These are phyloP conservation scores for Fusarium buxicola DNA, from an alignment of 2,329 filamentous ascomycete species.

Conservation along the genomic window DNA sequence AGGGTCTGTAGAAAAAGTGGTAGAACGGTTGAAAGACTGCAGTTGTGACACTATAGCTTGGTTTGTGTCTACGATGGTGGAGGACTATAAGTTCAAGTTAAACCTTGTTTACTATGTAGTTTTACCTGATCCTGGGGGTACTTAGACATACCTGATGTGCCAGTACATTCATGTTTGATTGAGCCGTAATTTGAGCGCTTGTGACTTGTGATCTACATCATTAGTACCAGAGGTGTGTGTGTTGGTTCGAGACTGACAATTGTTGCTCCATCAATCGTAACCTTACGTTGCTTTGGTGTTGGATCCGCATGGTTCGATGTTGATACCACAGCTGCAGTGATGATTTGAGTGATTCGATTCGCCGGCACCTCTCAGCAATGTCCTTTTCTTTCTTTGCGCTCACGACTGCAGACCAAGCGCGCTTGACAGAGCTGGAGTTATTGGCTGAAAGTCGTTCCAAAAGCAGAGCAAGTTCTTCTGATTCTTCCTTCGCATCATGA, in stretches of 20 bases:
- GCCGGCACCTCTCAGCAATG: not conserved
- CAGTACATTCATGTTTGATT: not conserved
- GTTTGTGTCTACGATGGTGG: not conserved
- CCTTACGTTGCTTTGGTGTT: not conserved
- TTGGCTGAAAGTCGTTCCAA: not conserved
- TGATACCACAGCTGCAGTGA: conserved; percentile 1
- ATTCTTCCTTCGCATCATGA: not conserved
- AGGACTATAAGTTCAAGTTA: not conserved
- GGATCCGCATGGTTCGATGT: no score
- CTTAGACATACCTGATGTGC: not conserved
- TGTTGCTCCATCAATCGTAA: not conserved
- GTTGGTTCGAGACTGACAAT: not conserved
- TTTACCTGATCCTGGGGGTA: no score
- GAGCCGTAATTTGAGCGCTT: not conserved
- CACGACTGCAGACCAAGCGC: not conserved
- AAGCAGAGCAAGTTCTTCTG: not conserved
- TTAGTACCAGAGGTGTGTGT: no score
- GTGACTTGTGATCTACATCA: not conserved
- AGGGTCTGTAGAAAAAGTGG: fast-evolving
- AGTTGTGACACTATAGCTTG: not conserved
- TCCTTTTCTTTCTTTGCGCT: not conserved
- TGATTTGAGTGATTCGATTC: not conserved
- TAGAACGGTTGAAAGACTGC: not conserved
- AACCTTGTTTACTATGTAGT: not conserved
- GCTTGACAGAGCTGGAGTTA: not conserved